Base-by-base conservation (phyloP, 2,329 filamentous ascomycete genomes). In the Ramularia collo-cygni region DNA sequence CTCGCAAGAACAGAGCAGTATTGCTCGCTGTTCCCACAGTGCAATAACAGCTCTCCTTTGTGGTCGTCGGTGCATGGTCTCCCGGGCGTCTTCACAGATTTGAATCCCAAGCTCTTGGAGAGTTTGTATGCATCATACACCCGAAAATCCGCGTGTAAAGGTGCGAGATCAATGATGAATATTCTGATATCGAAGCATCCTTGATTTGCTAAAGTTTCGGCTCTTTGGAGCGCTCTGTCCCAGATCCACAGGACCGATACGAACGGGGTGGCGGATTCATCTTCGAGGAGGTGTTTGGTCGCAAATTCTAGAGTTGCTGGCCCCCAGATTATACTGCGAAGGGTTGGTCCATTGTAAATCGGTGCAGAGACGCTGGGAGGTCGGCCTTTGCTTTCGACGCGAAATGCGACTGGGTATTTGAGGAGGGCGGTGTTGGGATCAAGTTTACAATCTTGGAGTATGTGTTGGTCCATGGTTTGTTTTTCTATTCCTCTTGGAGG, bases 51-150 rank as follows among this genome's bases (percentile, higher is more conserved):
- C 18, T 33, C 30, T 8, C 30, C 30, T 17, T 33, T 33, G 30
- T 33, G 30, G 30, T 33, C 18, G 3, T 33, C 30, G 7, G 30
- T 33, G 5, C 15, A 33, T 9, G 30, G 30, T 8, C 19, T 13
- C 3, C 14, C 18, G 3, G 30, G 30, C 9, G 16, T 18, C 1
- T 12, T 16, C 19, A 6, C 30, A 16, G 16, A 16, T 9, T 16
- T 16, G 9, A 33, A 33, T 5, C 19, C 19, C 10, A 33, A 12
- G 5, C 9, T 16, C 18, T 19, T 16, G 14, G 30, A 16, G 16
- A 33, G 30, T 33, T 33, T 33, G 30, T 33, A 33, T 3, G 30
- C 30, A 18, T 33, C 30, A n/a, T 18, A 33, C 14, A 33, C 30
- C n/a, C 30, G 30, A 5, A 17, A 18, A 16, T 33, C 19, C 12